Conservation (phyloP, 164 flowering plant species). For the Piper betle region DNA sequence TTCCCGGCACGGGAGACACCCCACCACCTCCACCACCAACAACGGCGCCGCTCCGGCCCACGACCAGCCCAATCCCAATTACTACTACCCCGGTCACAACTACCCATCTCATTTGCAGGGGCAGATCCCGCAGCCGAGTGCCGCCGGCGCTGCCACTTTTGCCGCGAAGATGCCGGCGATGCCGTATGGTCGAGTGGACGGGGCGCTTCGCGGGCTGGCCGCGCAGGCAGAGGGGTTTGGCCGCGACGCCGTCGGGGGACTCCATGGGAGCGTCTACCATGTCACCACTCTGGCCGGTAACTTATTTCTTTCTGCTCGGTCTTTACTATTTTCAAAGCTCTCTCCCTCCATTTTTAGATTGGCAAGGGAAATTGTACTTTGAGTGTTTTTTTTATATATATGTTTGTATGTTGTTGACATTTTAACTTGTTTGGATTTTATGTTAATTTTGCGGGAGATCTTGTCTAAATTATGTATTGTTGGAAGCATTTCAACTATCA, state of each 20-base stretch:
- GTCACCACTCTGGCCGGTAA: conserved; percentile 64
- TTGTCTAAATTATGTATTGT: too few relatives aligned
- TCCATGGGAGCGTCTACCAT: conserved; percentile 45
- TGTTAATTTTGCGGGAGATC: too few relatives aligned
- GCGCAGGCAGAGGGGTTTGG: conserved; percentile 87
- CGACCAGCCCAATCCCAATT: not conserved
- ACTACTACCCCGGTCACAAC: not conserved
- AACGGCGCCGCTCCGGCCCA: not conserved
- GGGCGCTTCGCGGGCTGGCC: conserved; percentile 45
- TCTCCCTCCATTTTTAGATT: not conserved
- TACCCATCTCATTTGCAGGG: not conserved
- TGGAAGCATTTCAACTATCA: too few relatives aligned
- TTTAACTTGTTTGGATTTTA: too few relatives aligned
- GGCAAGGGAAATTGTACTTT: too few relatives aligned
- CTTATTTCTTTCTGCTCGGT: not conserved
- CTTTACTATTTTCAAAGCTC: not conserved
- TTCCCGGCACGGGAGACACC: not conserved
- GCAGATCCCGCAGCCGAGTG: not conserved
- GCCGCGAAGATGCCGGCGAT: conserved; percentile 9
- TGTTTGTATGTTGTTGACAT: too few relatives aligned
- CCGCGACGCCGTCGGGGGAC: conserved; percentile 64
- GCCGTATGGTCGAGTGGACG: conserved; percentile 56
- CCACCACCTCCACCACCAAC: not conserved
- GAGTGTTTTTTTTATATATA: too few relatives aligned
- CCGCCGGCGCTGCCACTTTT: not conserved